phyloP scores from a whole-genome alignment of 805 yeast species.

The Lipomyces kockii region DNA sequence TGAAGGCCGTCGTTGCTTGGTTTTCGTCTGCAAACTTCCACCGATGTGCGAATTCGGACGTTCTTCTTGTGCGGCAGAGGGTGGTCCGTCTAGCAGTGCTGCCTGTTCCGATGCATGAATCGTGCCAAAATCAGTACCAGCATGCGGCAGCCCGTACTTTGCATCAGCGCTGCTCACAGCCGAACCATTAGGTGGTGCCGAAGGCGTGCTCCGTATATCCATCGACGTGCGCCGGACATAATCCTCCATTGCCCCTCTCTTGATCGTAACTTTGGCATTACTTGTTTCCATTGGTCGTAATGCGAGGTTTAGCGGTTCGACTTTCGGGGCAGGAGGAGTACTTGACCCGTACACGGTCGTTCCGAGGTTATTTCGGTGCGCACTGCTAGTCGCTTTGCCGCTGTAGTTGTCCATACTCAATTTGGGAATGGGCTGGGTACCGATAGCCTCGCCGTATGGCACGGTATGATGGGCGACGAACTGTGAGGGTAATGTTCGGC shows the following conservation, averaged over 20 bases:
- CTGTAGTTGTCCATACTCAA: slow-evolving; percentile 15
- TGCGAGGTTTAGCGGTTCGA: slow-evolving; percentile 69
- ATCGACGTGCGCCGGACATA: slow-evolving; percentile 35
- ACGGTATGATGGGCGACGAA: slow-evolving; percentile 29
- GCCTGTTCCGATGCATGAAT: slow-evolving; percentile 38
- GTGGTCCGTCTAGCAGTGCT: slow-evolving; percentile 34
- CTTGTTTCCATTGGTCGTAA: slow-evolving; percentile 66
- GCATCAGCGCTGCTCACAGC: not conserved
- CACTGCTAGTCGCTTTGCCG: slow-evolving; percentile 10
- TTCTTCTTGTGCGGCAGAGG: not conserved
- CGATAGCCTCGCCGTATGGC: slow-evolving; percentile 11
- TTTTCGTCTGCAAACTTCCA: not conserved
- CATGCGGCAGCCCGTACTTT: slow-evolving; percentile 11
- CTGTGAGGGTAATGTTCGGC: slow-evolving; percentile 32
- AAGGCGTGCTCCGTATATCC: slow-evolving; percentile 18
- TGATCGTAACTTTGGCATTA: slow-evolving; percentile 69
- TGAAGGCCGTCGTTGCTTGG: slow-evolving; percentile 20
- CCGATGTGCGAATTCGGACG: not conserved
- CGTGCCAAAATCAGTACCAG: slow-evolving; percentile 27
- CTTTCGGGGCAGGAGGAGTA: slow-evolving; percentile 15
- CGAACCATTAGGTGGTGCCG: slow-evolving; percentile 14
- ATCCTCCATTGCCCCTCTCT: slow-evolving; percentile 43
- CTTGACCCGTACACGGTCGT: not conserved
- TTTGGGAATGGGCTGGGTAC: slow-evolving; percentile 3
- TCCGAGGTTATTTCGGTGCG: not conserved